Base-by-base conservation (phyloP, 2,329 filamentous ascomycete genomes). In the Penicillium sp. region DNA sequence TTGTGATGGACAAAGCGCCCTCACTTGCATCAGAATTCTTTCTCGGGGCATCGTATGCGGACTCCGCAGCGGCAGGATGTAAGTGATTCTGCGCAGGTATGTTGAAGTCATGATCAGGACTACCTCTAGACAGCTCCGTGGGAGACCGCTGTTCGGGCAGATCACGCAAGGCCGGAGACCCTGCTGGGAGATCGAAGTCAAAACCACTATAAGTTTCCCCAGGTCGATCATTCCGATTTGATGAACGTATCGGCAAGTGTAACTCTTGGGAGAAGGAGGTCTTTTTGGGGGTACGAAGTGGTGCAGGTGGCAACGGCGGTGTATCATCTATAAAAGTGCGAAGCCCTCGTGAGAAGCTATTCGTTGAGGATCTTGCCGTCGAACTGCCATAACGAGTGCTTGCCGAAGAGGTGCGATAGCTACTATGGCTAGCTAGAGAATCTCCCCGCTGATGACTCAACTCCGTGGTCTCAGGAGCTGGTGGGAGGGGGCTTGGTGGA, bases 351-450 rank as follows among this genome's bases (percentile, higher is more conserved):
- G 69, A 62, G 27, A 72, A 55, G 53, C 72, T 75, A 35, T 67
- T 66, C 10, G 72, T 63, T 1, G 74, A 76, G 6, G 72, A 73
- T 55, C 72, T 65, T 19, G 71, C 67, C 2, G 71, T 72, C 10
- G 73, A 75, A 60, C 57, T 71, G 53, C 70, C 72, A 59, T 76
- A 72, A 8, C 72, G 71, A 19, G 70, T 71, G 55, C 75, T 77
- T n/a, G 71, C 70, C 29, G 75, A 62, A 1, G 76, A 78, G 1
- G 75, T 75, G 21, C 74, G 68, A 54, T 75, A 77, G 55, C 75
- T 77, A 50, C 75, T 75, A 42, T 68, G 71, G 54, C 71, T 75
- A 23, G 71, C 72, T 16, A 67, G 61, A 1, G 73, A 76, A 10
- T 69, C 63, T 1, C 57, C 64, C 4, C 63, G 64, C 4, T 53